Conservation (phyloP, 371 early-diverging fungal species). For the Smittium mucronatum region DNA sequence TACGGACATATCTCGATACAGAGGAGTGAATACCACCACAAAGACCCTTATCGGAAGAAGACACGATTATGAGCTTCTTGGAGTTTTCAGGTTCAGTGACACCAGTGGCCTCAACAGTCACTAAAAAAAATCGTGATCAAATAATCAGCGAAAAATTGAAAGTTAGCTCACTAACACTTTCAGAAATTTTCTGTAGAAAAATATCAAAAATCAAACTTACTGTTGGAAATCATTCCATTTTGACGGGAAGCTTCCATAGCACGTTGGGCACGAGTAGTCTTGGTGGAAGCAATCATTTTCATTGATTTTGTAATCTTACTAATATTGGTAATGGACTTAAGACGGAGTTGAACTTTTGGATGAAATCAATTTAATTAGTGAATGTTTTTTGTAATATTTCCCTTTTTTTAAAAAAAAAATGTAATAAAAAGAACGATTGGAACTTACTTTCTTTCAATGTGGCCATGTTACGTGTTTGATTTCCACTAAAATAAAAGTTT, state of each 20-base stretch:
- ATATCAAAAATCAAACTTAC: slow-evolving; percentile 6
- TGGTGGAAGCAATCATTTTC: slow-evolving; percentile 99
- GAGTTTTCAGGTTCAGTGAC: slow-evolving; percentile 47
- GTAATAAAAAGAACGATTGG: background rate
- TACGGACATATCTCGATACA: slow-evolving; percentile 75
- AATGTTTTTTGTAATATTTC: background rate
- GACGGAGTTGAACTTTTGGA: slow-evolving; percentile 78
- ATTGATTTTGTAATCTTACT: slow-evolving; percentile 98
- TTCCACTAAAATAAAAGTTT: slow-evolving; percentile 14
- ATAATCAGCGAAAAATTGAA: slow-evolving; percentile 8
- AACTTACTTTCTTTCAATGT: slow-evolving; percentile 80
- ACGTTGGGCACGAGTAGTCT: slow-evolving; percentile 87
- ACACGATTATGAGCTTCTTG: slow-evolving; percentile 50
- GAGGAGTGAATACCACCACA: slow-evolving; percentile 98
- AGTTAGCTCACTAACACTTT: background rate
- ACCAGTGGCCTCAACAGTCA: slow-evolving; percentile 65
- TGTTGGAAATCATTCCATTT: slow-evolving; percentile 60
- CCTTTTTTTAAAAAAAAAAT: background rate
- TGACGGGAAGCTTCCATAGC: slow-evolving; percentile 84
- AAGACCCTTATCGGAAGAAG: slow-evolving; percentile 94
- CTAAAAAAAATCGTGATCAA: slow-evolving; percentile 29
- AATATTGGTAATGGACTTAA: slow-evolving; percentile 94
- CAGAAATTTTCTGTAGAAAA: background rate
- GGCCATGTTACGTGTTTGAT: slow-evolving; percentile 80
- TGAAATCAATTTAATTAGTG: background rate